Evolutionary conservation across 1,284 basidiomycete species (phyloP), one percentile per base, ranked within the genome.

Genomic region (Calocybe gambosa): DNA sequence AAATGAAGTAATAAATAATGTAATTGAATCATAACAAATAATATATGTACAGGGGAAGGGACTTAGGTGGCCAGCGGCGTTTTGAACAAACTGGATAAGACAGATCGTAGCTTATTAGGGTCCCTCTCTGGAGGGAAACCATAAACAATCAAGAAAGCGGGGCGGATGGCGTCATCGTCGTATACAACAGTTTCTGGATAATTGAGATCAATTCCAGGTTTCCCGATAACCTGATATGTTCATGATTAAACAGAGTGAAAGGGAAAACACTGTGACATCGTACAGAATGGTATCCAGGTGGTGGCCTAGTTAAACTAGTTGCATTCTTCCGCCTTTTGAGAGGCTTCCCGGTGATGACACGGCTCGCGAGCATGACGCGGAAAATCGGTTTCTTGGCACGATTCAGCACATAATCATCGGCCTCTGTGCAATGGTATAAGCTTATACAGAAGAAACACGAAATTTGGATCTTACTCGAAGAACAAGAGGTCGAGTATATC

Each of bases 161-260:
- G 80, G 26, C 80, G 63, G 43, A 83, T 81, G 1, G 81, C 81
- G 50, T 82, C 76, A 55, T 82, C 77, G 38, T 64, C 61, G 53
- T 83, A 83, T n/a, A 82, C 78, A 9, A 83, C 71, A 13, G 82
- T 60, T 53, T 83, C 81, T 52, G 82, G 80, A 38, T 81, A 80
- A 52, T 82, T 82, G 40, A 83, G 59, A 38, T 69, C 73, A 9
- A 77, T 75, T 3, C 78, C 78, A 38, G 73, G 71, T 61, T 82
- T 77, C 5, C 76, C 80, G 25, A 81, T 63, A 20, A 82, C 75
- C 79, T 82, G 25, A 39, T 43, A 43, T 25, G 40, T n/a, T n/a
- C n/a, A n/a, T n/a, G 26, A 23, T 69, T 65, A 49, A 80, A 80
- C 40, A 16, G 12, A n/a, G 3, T 31, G 2, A 8, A 12, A n/a